Conservation (phyloP, 2,329 filamentous ascomycete species). For the Neofusicoccum umdonicola region DNA sequence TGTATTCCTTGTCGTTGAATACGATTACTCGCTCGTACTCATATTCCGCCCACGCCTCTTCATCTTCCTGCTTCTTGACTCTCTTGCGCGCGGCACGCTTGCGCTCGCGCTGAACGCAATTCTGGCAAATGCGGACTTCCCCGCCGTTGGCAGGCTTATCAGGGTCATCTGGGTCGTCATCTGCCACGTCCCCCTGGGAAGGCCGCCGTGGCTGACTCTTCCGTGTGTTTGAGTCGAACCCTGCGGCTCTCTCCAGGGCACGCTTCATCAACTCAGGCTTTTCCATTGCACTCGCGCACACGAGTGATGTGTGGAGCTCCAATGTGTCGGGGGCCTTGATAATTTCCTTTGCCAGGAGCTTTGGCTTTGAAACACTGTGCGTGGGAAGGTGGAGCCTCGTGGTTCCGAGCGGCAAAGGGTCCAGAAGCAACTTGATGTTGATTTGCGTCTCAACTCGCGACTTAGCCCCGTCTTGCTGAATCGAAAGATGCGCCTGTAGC, state of each 20-base stretch:
- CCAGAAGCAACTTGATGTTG: slow-evolving; percentile 76
- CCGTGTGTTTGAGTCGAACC: slow-evolving; percentile 40
- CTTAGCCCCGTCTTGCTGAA: slow-evolving; percentile 50
- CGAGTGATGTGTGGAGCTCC: slow-evolving; percentile 76
- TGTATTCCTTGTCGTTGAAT: slow-evolving; percentile 39
- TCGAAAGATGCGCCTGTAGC: not conserved
- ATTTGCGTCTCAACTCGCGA: slow-evolving; percentile 97
- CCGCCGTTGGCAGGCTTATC: slow-evolving; percentile 80
- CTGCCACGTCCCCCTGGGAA: slow-evolving; percentile 40
- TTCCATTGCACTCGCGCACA: slow-evolving; percentile 90
- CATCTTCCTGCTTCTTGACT: slow-evolving; percentile 87
- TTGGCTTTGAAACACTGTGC: slow-evolving; percentile 91
- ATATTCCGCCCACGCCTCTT: slow-evolving; percentile 69
- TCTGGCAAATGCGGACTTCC: slow-evolving; percentile 86
- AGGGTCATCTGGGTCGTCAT: slow-evolving; percentile 58
- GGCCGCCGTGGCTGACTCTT: slow-evolving; percentile 27
- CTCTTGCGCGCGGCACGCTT: slow-evolving; percentile 93
- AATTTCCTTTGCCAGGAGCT: slow-evolving; percentile 75
- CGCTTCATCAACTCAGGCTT: slow-evolving; percentile 64
- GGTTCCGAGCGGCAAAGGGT: slow-evolving; percentile 70
- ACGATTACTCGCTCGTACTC: slow-evolving; percentile 44
- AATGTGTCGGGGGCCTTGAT: slow-evolving; percentile 69
- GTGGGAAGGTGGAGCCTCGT: slow-evolving; percentile 82
- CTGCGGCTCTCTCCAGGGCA: slow-evolving; percentile 63
- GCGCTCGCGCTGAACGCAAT: slow-evolving; percentile 88